Evolutionary conservation across 306 rosid species (phyloP), one percentile per base, ranked within the genome.

Genomic region (Sophora flavescens): DNA sequence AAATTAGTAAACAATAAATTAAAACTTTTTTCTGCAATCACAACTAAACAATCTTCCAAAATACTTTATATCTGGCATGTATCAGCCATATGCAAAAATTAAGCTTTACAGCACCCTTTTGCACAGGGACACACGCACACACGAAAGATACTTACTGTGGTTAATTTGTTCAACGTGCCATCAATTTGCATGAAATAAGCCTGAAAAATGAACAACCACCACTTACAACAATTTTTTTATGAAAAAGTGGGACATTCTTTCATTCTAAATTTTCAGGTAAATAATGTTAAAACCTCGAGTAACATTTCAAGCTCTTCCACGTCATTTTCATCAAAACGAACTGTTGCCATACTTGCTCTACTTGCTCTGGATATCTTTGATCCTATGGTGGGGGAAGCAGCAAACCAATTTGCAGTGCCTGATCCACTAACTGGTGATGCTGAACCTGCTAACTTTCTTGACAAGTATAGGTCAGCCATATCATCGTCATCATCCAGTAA

Each of bases 301-400:
- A 93, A 83, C 98, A 93, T 93, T 89, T 91, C 98, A 74, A 91
- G 98, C 71, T 93, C 97, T 87, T 93, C 98, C 44, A 93, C 91
- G 4, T 93, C 96, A 81, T 93, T 88, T 77, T 89, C 98, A 74
- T 91, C 97, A 1, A 90, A 96, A 74, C 86, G 96, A 72, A 76
- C 78, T 57, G 97, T 91, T 10, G 83, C 88, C 3, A 91, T 5
- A 74, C 97, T 93, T 63, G 93, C 96, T 81, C 93, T 88, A 72
- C 95, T 91, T 17, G 93, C 97, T 84, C 89, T 81, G 28, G 97
- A 93, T 78, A 89, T 89, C 88, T 80, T 93, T 69, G 97, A 89
- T 76, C 88, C 93, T 30, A 80, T 80, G 15, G 96, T 89, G 15
- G 98, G 98, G 50, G 98, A 93, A 75, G 81, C 74, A 70, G 88